Percentiles rank a stretch among this genome's conserved stretches.
Evolutionary conservation across 768 basidiomycete species (phyloP).

Genomic region (Amanita subjunquillea): DNA sequence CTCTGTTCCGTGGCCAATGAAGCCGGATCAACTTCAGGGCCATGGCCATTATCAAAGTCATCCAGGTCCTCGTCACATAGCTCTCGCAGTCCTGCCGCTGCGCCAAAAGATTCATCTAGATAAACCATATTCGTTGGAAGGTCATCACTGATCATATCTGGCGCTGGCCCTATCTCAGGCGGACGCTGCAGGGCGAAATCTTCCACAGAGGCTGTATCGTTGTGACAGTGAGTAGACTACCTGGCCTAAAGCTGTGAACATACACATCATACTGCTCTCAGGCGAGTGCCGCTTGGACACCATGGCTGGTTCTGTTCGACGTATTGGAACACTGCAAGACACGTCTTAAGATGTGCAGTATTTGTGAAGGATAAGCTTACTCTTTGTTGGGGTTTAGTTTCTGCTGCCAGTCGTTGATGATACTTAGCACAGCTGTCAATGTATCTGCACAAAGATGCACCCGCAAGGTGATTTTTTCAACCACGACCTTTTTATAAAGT

Average conservation of each 20-base stretch:
- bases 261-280: slow-evolving; percentile 26
- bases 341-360: neutral
- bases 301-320: slow-evolving; percentile 19
- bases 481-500: slow-evolving; percentile 32
- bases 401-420: slow-evolving; percentile 39
- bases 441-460: slow-evolving; percentile 78
- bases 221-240: neutral
- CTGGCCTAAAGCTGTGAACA: neutral
- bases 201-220: slow-evolving; percentile 56
- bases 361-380: slow-evolving; percentile 10
- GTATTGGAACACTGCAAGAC: slow-evolving; percentile 15
- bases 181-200: slow-evolving; percentile 68
- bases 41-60: slow-evolving; percentile 43
- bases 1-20: slow-evolving; percentile 11
- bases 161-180: slow-evolving; percentile 68
- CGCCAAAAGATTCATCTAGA: slow-evolving; percentile 71
- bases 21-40: slow-evolving; percentile 15
- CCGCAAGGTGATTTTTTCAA: slow-evolving; percentile 42
- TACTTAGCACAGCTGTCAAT: slow-evolving; percentile 42
- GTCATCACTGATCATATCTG: slow-evolving; percentile 89
- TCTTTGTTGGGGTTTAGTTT: slow-evolving; percentile 21
- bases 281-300: slow-evolving; percentile 16
- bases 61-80: slow-evolving; percentile 65
- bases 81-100: slow-evolving; percentile 67
- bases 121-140: slow-evolving; percentile 85